phyloP scores from a whole-genome alignment of 768 basidiomycete genomes.

The Termitomyces sp. region DNA sequence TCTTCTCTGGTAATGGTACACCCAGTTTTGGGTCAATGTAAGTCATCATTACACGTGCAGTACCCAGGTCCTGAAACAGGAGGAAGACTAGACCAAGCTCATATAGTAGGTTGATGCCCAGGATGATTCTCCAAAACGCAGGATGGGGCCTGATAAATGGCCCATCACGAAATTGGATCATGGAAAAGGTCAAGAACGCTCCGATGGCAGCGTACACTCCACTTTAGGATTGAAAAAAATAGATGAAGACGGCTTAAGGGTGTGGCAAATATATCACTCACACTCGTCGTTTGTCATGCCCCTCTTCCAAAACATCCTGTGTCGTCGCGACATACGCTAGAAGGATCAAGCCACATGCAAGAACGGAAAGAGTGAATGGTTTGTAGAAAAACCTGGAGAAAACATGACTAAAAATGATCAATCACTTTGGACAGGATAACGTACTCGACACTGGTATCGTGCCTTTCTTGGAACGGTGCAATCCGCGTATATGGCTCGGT shows the following conservation, averaged over 20 bases:
- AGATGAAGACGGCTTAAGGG: conserved; percentile 3
- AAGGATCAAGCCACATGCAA: conserved; percentile 61
- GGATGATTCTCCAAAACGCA: conserved; percentile 77
- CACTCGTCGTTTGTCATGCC: conserved; percentile 78
- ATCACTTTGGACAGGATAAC: conserved; percentile 24
- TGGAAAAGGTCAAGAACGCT: conserved; percentile 78
- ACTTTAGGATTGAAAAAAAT: conserved; percentile 34
- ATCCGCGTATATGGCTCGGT: conserved; percentile 83
- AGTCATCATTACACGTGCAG: conserved; percentile 77
- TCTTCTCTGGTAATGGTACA: conserved; percentile 77
- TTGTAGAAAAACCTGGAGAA: conserved; percentile 80
- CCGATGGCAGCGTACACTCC: conserved; percentile 75
- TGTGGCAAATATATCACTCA: conserved; percentile 37
- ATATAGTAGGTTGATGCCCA: conserved; percentile 82
- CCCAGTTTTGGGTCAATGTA: conserved; percentile 73
- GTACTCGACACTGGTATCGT: conserved; percentile 82
- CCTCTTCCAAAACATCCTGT: conserved; percentile 82
- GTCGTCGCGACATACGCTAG: conserved; percentile 83
- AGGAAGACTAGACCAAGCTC: conserved; percentile 82
- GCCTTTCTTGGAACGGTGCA: conserved; percentile 78
- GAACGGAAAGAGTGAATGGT: conserved; percentile 75
- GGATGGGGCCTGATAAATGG: conserved; percentile 89
- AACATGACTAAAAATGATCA: conserved; percentile 14
- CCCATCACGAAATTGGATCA: conserved; percentile 88
- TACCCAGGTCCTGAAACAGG: conserved; percentile 80